A percentile compares a stretch with the other conserved stretches of the same genome.
Conservation (phyloP, 208 protist genomes). For the Acanthamoeba sp. region DNA sequence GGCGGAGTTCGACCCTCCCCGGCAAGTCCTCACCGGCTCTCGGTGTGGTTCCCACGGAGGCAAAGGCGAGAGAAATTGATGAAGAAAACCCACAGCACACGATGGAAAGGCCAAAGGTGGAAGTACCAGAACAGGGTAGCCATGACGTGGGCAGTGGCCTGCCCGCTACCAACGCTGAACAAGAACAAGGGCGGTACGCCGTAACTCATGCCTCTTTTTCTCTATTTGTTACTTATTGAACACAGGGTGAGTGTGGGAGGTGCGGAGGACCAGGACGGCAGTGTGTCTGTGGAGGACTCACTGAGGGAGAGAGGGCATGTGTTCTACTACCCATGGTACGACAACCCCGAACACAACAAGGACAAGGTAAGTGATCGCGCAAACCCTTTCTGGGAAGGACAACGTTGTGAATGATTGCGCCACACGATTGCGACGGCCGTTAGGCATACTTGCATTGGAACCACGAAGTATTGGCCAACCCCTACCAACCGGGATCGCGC, state of each 20-base stretch:
- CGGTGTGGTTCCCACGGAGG: neutral
- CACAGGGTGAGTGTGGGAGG: too few species aligned
- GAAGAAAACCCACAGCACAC: neutral
- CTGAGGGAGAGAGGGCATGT: conserved; percentile 75
- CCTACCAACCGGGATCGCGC: neutral
- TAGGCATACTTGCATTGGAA: conserved; percentile 40
- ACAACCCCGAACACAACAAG: conserved; percentile 76
- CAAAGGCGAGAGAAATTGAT: neutral
- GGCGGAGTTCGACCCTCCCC: too few species aligned
- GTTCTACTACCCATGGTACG: conserved; percentile 87
- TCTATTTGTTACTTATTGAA: neutral
- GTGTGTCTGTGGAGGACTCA: neutral
- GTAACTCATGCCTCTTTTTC: neutral
- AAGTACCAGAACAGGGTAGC: neutral
- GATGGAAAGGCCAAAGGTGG: neutral
- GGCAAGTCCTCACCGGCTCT: too few species aligned
- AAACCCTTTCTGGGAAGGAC: too few species aligned
- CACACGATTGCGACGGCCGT: neutral
- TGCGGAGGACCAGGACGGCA: neutral
- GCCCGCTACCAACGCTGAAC: too few species aligned
- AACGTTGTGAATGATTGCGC: too few species aligned
- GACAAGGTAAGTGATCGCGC: neutral
- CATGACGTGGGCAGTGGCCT: too few species aligned
- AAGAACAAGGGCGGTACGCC: neutral
- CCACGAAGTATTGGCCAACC: conserved; percentile 17